Conservation (phyloP, 495 filamentous ascomycete species). For the Achaetomiella virescens region DNA sequence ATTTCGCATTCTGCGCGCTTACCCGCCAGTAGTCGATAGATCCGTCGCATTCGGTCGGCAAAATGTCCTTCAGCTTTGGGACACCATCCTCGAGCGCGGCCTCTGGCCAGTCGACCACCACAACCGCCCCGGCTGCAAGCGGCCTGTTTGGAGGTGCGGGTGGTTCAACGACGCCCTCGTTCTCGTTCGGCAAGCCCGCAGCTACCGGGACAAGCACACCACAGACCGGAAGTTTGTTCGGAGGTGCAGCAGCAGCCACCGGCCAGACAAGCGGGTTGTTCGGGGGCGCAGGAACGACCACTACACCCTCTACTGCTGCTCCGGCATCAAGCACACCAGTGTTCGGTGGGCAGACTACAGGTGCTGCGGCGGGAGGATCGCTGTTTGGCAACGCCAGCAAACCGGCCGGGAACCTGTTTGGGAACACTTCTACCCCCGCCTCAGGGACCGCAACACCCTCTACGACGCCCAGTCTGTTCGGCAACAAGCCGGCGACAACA, state of each 20-base stretch:
- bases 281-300: slow-evolving; percentile 19
- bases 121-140: slow-evolving; percentile 36
- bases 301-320: slow-evolving; percentile 22
- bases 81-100: slow-evolving; percentile 33
- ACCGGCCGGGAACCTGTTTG: slow-evolving; percentile 21
- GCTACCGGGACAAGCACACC: slow-evolving; percentile 25
- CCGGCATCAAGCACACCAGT: slow-evolving; percentile 5
- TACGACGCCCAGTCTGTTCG: slow-evolving; percentile 27
- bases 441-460: slow-evolving; percentile 15
- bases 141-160: slow-evolving; percentile 31
- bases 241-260: slow-evolving; percentile 31
- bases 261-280: slow-evolving; percentile 29
- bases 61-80: slow-evolving; percentile 36
- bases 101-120: slow-evolving; percentile 32
- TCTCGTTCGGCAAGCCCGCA: slow-evolving; percentile 32
- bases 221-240: slow-evolving; percentile 44
- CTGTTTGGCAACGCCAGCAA: slow-evolving; percentile 32
- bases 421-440: slow-evolving; percentile 12
- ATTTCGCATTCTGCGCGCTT: neutral
- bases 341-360: slow-evolving; percentile 14
- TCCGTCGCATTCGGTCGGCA: neutral
- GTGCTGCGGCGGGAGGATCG: slow-evolving; percentile 22
- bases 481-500: slow-evolving; percentile 29
- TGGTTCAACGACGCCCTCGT: slow-evolving; percentile 19
- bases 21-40: neutral